Evolutionary conservation across 2,329 filamentous ascomycete species (phyloP), one percentile per base, ranked within the genome.

Genomic region (Pyrenophora graminea): DNA sequence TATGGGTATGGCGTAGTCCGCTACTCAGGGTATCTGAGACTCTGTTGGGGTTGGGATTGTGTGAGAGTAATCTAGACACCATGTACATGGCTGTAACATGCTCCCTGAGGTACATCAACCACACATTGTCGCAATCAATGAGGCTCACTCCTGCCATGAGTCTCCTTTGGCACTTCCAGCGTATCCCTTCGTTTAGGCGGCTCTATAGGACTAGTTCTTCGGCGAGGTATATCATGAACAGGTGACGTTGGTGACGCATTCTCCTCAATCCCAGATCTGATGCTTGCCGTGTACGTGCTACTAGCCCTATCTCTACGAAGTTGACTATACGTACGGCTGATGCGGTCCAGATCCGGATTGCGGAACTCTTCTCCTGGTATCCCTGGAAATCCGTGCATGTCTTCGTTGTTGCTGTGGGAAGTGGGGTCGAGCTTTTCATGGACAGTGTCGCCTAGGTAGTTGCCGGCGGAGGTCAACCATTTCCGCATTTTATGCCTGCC

Each of bases 281-380:
- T 53, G 41, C 69, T 74, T 5, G 68, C 61, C 10, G 58, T 64
- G 39, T 76, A 74, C 45, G 77, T 79, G 32, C 69, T 59, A 13
- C 39, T 64, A 0, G 70, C 66, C 54, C 77, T 70, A 58, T 3
- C 71, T 63, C 59, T 76, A 65, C 4, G 78, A 76, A 43, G 64
- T 12, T 53, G 63, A 33, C 76, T 77, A 49, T 78, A 83, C 4
- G 64, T 60, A 25, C 74, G 68, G 39, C 69, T 73, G 21, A 79
- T 76, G 3, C 70, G 57, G 15, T 53, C 44, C 1, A 83, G 61
- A 0, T 64, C 58, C 1, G 58, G 62, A 39, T 83, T 83, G 25
- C 80, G 75, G 2, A 68, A 53, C 1, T 54, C 59, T 56, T 86
- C 83, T 2, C 82, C 84, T 0, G 84, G 84, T 0, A 83, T 73